phyloP scores from a whole-genome alignment of 2,329 filamentous ascomycete species.

The Apiospora arundinis region DNA sequence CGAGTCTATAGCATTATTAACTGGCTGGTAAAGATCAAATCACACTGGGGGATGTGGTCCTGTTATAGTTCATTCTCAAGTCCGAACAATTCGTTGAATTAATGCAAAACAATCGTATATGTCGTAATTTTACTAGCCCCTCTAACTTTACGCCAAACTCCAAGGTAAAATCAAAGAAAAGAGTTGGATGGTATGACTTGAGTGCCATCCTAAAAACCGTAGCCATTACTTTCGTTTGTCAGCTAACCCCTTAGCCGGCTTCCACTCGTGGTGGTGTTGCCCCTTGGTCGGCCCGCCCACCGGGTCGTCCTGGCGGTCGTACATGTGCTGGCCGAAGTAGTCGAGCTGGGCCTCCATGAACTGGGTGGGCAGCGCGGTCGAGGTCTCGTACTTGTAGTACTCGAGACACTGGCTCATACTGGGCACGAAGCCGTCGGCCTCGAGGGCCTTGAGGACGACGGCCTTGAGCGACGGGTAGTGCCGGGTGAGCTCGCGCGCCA shows the following conservation, averaged over 20 bases:
- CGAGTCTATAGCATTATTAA: neutral
- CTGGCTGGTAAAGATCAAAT: neutral
- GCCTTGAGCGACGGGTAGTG: conserved; percentile 59
- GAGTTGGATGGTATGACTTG: no score
- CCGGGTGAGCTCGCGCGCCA: conserved; percentile 60
- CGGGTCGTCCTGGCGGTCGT: conserved; percentile 62
- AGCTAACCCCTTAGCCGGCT: conserved; percentile 40
- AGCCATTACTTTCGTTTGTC: conserved; percentile 3
- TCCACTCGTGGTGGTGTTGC: conserved; percentile 69
- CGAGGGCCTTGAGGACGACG: conserved; percentile 59
- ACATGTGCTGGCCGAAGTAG: conserved; percentile 73
- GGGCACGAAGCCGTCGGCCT: conserved; percentile 66
- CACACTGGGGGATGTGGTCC: neutral
- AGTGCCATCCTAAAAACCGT: no score
- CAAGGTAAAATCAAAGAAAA: neutral
- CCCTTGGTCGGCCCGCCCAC: conserved; percentile 60
- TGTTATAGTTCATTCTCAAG: neutral
- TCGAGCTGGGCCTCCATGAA: conserved; percentile 77
- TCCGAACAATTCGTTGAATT: neutral
- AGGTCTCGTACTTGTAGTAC: conserved; percentile 69
- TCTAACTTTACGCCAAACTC: conserved; percentile 3
- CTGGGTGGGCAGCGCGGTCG: conserved; percentile 66
- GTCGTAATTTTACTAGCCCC: neutral
- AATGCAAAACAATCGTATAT: neutral
- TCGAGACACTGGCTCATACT: conserved; percentile 68